phyloP scores from a whole-genome alignment of 1,284 basidiomycete genomes.

The Puccinia novopanici region DNA sequence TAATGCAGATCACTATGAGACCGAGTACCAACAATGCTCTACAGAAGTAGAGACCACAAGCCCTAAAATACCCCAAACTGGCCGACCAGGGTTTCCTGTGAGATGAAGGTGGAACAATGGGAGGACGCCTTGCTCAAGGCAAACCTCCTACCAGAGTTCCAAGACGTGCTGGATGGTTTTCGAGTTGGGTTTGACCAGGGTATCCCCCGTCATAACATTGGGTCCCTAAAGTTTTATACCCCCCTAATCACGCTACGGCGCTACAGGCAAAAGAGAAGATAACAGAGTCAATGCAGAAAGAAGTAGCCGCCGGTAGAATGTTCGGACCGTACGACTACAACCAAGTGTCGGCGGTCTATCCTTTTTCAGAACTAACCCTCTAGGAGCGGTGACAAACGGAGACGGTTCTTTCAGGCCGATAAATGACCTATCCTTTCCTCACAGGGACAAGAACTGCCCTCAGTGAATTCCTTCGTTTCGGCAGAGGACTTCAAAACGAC shows the following conservation, averaged over 20 bases:
- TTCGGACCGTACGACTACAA: neutral
- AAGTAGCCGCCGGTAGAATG: neutral
- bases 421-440: neutral
- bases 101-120: too few species aligned
- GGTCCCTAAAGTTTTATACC: too few species aligned
- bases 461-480: constrained; percentile 12
- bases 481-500: neutral
- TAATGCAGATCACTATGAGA: too few species aligned
- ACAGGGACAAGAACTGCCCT: neutral
- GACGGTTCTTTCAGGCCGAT: constrained; percentile 26
- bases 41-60: too few species aligned
- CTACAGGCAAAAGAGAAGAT: too few species aligned
- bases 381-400: constrained; percentile 6
- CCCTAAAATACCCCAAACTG: too few species aligned
- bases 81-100: too few species aligned
- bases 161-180: neutral
- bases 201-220: neutral
- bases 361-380: neutral
- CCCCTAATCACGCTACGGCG: constrained; percentile 20
- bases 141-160: neutral
- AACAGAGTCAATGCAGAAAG: neutral
- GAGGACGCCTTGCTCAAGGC: neutral
- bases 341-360: neutral
- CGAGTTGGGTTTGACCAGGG: neutral
- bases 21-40: too few species aligned